These are phyloP conservation scores for Amaranthus palmeri DNA, from an alignment of 148 eudicot genomes.

Conservation along the genomic window DNA sequence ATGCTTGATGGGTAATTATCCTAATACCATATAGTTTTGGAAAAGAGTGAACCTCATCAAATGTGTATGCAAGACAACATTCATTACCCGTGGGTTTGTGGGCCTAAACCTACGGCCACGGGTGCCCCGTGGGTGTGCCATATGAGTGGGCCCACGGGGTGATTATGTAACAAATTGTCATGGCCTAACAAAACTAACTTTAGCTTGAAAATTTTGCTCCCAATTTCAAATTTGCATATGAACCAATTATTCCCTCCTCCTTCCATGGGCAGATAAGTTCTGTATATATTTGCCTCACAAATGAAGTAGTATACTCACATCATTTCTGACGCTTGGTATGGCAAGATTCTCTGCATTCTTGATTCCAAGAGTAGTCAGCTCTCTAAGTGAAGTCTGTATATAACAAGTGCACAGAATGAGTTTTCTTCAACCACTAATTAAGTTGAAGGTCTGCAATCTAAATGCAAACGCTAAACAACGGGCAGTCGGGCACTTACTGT, in stretches of 20 bases:
- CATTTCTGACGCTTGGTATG: constrained; percentile 89
- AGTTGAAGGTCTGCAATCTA: background rate
- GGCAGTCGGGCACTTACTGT: constrained; percentile 46
- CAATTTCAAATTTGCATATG: background rate
- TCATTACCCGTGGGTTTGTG: too few species aligned
- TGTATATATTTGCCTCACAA: background rate
- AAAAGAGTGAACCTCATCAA: too few species aligned
- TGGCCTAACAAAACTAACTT: background rate
- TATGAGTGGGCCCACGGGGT: too few species aligned
- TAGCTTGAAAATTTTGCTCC: background rate
- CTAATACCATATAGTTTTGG: too few species aligned
- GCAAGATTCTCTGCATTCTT: constrained; percentile 97
- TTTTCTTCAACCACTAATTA: constrained; percentile 3
- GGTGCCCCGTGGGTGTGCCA: too few species aligned
- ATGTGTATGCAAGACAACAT: too few species aligned
- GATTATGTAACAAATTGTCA: too few species aligned
- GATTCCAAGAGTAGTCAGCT: constrained; percentile 87
- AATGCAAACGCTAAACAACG: background rate
- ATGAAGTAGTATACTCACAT: constrained; percentile 50
- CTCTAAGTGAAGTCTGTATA: constrained; percentile 78
- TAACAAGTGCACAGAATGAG: constrained; percentile 10
- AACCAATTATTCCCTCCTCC: background rate
- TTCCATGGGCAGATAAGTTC: background rate
- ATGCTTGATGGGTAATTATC: too few species aligned
- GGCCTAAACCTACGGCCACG: too few species aligned